Conservation (phyloP, 2,329 filamentous ascomycete genomes). For the Pseudogymnoascus sp. region DNA sequence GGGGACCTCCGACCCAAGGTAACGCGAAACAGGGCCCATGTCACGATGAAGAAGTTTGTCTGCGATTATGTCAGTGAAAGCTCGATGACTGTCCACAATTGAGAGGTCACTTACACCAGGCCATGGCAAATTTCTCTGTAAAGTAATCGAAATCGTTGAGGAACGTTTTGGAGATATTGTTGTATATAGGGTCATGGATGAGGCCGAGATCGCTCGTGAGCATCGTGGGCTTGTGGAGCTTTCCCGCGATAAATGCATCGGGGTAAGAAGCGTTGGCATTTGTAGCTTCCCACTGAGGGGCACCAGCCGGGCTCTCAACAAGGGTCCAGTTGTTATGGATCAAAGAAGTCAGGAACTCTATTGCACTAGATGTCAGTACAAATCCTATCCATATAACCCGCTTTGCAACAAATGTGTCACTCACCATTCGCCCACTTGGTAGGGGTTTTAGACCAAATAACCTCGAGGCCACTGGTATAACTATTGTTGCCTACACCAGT, state of each 20-base stretch:
- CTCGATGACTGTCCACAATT: neutral
- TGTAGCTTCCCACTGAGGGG: conserved; percentile 48
- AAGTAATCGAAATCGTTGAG: conserved; percentile 43
- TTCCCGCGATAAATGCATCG: conserved; percentile 45
- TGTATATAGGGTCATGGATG: conserved; percentile 48
- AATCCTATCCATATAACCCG: neutral
- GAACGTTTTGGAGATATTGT: conserved; percentile 42
- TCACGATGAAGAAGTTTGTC: conserved; percentile 57
- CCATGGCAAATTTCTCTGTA: conserved; percentile 46
- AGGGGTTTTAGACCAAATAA: conserved; percentile 51
- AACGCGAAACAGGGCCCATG: conserved; percentile 49
- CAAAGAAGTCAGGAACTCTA: conserved; percentile 47
- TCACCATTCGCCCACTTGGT: conserved; percentile 47
- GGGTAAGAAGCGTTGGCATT: conserved; percentile 43
- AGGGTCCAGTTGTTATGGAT: conserved; percentile 56
- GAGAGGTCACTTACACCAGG: conserved; percentile 26
- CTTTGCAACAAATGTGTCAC: neutral
- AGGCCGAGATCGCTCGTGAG: conserved; percentile 50
- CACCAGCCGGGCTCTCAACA: conserved; percentile 48
- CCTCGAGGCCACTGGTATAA: conserved; percentile 51
- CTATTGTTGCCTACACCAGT: conserved; percentile 47
- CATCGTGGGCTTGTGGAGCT: conserved; percentile 49
- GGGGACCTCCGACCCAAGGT: conserved; percentile 51
- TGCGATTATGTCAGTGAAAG: conserved; percentile 42
- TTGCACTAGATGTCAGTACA: neutral